Evolutionary conservation across 768 basidiomycete genomes (phyloP).

Genomic region (Rhodotorula babjevae): DNA sequence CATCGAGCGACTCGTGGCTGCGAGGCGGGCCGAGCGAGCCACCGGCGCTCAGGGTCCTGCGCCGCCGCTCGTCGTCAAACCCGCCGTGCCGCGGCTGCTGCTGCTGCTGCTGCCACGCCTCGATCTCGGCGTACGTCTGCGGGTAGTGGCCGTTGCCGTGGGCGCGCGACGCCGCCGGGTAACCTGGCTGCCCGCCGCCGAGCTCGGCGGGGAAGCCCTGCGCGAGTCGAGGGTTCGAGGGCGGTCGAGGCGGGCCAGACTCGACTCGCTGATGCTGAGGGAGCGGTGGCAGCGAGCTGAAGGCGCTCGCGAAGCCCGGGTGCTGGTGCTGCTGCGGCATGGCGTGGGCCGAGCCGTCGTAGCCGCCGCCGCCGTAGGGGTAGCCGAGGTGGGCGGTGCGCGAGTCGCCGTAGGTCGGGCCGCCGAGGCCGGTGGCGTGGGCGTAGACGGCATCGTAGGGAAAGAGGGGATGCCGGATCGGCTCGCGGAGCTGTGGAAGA

Average conservation of each 20-base stretch:
- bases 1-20: slow-evolving; percentile 25
- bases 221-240: slow-evolving; percentile 18
- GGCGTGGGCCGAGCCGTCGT: neutral
- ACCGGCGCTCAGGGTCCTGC: slow-evolving; percentile 15
- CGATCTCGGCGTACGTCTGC: neutral
- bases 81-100: neutral
- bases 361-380: slow-evolving; percentile 5
- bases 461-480: slow-evolving; percentile 21
- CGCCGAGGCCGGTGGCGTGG: neutral
- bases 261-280: neutral
- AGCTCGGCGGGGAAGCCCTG: neutral
- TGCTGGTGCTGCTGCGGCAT: slow-evolving; percentile 9
- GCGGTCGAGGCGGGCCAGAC: slow-evolving; percentile 3
- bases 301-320: neutral
- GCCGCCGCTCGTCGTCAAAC: slow-evolving; percentile 21
- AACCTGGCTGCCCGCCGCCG: neutral
- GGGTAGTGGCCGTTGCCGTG: slow-evolving; percentile 5
- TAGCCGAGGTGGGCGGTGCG: slow-evolving; percentile 1
- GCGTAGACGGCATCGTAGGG: slow-evolving; percentile 29
- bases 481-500: slow-evolving; percentile 32
- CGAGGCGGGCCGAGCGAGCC: neutral
- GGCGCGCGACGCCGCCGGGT: neutral
- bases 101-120: neutral
- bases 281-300: slow-evolving; percentile 22
- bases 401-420: slow-evolving; percentile 17